phyloP scores from a whole-genome alignment of 495 filamentous ascomycete species.

The Hypoxylon fragiforme region DNA sequence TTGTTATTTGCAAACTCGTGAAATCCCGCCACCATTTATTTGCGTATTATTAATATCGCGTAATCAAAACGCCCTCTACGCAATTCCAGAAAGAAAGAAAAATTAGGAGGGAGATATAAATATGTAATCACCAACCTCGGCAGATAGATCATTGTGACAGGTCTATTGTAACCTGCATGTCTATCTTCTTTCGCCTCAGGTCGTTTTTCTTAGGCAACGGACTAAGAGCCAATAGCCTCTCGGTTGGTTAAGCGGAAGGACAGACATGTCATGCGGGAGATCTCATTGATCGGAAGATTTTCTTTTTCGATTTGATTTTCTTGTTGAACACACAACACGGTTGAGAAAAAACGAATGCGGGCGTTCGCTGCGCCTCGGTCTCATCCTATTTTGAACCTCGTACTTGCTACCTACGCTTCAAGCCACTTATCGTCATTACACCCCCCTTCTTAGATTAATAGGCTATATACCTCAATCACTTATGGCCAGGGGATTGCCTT shows the following conservation, averaged over 20 bases:
- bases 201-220: not conserved
- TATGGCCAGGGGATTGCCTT: too few relatives aligned
- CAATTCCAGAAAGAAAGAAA: too few relatives aligned
- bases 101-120: not conserved
- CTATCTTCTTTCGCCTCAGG: not conserved
- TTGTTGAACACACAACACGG: not conserved
- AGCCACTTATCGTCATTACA: too few relatives aligned
- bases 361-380: constrained; percentile 11
- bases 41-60: too few relatives aligned
- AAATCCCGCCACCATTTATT: too few relatives aligned
- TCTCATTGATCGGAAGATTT: constrained; percentile 18
- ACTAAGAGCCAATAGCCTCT: constrained; percentile 14
- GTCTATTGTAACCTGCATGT: constrained; percentile 16
- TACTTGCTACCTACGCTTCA: too few relatives aligned
- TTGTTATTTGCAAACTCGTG: too few relatives aligned
- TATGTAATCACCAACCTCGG: not conserved
- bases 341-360: constrained; percentile 16
- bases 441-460: too few relatives aligned
- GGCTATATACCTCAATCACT: too few relatives aligned
- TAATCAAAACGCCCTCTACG: too few relatives aligned
- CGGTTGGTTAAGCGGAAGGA: constrained; percentile 7
- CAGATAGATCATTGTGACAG: constrained; percentile 23
- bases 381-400: constrained; percentile 18
- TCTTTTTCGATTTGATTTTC: constrained; percentile 2
- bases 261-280: constrained; percentile 12